Evolutionary conservation across 116 monocot species (phyloP), one percentile per base, ranked within the genome.

Genomic region (Thalassia testudinum): DNA sequence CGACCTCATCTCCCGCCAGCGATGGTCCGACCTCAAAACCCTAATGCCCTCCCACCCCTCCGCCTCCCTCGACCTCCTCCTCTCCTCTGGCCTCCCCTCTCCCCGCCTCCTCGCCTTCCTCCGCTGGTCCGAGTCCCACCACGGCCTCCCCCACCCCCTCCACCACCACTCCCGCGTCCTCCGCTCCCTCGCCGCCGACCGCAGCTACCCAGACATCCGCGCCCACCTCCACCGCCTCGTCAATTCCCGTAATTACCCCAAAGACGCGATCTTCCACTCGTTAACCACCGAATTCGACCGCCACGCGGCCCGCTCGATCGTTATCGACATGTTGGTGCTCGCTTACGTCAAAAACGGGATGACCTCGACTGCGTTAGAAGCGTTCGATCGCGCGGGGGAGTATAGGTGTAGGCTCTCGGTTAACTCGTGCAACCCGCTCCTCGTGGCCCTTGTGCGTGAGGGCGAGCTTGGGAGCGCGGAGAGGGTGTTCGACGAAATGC

Each of bases 261-360:
- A 76, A 52, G 51, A 60, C 50, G 27, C 62, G n/a, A 63, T 81
- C 61, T 71, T 78, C 66, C 81, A 82, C 75, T 7, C 66, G 22
- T 73, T 81, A 53, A 4, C 45, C 2, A 55, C 76, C 40, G 1
- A 64, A 52, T 62, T 67, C 42, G 63, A 34, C 26, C 67, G 60
- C 19, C 58, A 43, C 37, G 54, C n/a, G 25, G 34, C 57, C 50
- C 43, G 60, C 18, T 79, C 95, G 20, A 52, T 95, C 55, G 42
- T 88, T 60, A 62, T 66, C 34, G 95, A 95, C 70, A 75, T 85
- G 74, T 73, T 87, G 13, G 49, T 88, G 49, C 78, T 82, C 27
- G 75, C 73, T 13, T 67, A 76, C 29, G 64, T 77, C 52, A 70
- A 58, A 7, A 57, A 53, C 45, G 64, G 70, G 34, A 51, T 53